These are phyloP conservation scores for Neofusicoccum parvum DNA, from an alignment of 2,329 filamentous ascomycete species.

Conservation along the genomic window DNA sequence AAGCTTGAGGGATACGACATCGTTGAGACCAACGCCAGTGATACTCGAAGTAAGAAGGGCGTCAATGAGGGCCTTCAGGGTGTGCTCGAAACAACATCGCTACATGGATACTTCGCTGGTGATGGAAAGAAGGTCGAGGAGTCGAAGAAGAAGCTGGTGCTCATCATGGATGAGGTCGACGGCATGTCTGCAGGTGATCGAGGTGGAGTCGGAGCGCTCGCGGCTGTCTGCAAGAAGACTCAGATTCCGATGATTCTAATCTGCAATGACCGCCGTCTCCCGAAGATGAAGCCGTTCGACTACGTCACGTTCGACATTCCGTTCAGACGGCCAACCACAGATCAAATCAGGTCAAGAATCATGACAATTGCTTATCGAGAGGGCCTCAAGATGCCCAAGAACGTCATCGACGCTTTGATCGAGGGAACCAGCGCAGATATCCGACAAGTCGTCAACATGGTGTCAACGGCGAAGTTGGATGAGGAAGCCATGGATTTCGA, in stretches of 20 bases:
- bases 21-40: constrained; percentile 93
- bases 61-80: constrained; percentile 87
- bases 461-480: constrained; percentile 90
- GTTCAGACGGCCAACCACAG: constrained; percentile 86
- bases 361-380: constrained; percentile 95
- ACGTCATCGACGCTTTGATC: constrained; percentile 88
- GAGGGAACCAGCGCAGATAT: constrained; percentile 96
- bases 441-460: constrained; percentile 97
- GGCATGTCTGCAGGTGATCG: constrained; percentile 98
- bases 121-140: constrained; percentile 79
- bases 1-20: constrained; percentile 92
- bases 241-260: constrained; percentile 95
- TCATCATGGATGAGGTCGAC: constrained; percentile 99
- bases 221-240: constrained; percentile 93
- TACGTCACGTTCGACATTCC: constrained; percentile 79
- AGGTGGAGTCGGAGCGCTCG: constrained; percentile 90
- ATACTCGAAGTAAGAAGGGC: constrained; percentile 92
- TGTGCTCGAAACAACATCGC: constrained; percentile 88
- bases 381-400: constrained; percentile 78
- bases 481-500: constrained; percentile 78
- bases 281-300: constrained; percentile 99
- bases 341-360: constrained; percentile 87
- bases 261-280: constrained; percentile 89
- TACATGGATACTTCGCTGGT: constrained; percentile 86
- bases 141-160: constrained; percentile 86